Evolutionary conservation across 2,329 filamentous ascomycete species (phyloP).

Genomic region (Macrophomina pseudophaseolina): DNA sequence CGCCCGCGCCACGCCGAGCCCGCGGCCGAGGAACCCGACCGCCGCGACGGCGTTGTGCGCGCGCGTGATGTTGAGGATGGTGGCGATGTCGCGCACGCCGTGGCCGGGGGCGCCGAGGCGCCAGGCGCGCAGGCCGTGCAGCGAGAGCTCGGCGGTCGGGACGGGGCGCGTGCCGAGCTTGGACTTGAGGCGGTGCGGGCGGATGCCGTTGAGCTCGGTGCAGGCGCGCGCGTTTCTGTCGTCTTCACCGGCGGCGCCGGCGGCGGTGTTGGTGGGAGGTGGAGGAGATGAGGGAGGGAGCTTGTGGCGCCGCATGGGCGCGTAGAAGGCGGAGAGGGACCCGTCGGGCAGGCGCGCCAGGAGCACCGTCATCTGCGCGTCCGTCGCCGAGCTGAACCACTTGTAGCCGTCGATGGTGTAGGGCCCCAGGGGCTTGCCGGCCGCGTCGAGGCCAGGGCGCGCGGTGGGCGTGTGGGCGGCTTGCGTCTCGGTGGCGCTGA

Average conservation of each 20-base stretch:
- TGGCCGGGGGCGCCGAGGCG: conserved; percentile 69
- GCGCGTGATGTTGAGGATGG: conserved; percentile 70
- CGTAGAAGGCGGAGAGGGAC: conserved; percentile 66
- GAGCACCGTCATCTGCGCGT: conserved; percentile 67
- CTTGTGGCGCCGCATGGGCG: conserved; percentile 60
- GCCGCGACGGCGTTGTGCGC: conserved; percentile 62
- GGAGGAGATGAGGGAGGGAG: too few relatives aligned
- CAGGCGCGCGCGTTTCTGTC: too few relatives aligned
- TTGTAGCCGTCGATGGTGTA: conserved; percentile 72
- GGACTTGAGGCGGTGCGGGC: conserved; percentile 72
- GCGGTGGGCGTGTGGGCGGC: conserved; percentile 33
- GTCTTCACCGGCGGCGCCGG: too few relatives aligned
- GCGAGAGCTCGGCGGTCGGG: conserved; percentile 74
- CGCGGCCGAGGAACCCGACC: conserved; percentile 60
- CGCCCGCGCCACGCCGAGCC: conserved; percentile 62
- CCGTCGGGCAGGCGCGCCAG: conserved; percentile 64
- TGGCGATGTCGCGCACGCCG: conserved; percentile 71
- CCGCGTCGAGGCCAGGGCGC: conserved; percentile 30
- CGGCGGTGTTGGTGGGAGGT: too few relatives aligned
- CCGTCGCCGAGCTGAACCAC: conserved; percentile 72
- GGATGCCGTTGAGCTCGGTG: conserved; percentile 67
- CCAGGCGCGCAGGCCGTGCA: conserved; percentile 48
- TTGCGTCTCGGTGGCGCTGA: conserved; percentile 69
- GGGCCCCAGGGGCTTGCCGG: conserved; percentile 55
- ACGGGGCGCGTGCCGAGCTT: conserved; percentile 74